phyloP scores from a whole-genome alignment of 768 basidiomycete genomes.

The Brasilioporus rufonigricans region DNA sequence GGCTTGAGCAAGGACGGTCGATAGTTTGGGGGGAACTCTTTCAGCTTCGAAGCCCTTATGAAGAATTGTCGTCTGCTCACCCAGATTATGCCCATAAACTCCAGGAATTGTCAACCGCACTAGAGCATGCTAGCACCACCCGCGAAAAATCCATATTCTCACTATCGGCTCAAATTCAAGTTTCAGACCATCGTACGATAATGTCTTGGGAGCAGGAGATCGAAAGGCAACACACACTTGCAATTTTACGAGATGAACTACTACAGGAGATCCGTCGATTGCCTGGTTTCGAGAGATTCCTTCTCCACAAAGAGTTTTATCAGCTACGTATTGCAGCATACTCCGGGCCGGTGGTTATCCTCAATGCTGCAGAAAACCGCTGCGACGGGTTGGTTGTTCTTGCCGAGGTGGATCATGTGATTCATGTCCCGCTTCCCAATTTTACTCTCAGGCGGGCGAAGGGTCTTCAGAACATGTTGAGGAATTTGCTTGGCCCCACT shows the following conservation, averaged over 20 bases:
- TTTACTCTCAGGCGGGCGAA: not conserved
- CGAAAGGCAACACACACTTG: not conserved
- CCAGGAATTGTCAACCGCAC: not conserved
- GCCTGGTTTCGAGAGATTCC: not conserved
- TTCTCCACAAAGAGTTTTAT: not conserved
- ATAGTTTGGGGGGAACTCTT: not conserved
- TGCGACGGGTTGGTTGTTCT: not conserved
- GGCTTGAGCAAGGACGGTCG: not conserved
- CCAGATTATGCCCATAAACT: not conserved
- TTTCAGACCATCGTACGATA: not conserved
- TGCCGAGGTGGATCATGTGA: not conserved
- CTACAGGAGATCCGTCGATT: not conserved
- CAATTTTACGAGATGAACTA: not conserved
- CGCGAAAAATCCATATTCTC: not conserved
- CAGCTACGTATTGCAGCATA: not conserved
- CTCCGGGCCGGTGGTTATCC: not conserved
- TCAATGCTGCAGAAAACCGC: not conserved
- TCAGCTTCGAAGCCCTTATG: not conserved
- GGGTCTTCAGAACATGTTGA: not conserved
- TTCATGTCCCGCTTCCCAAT: conserved; percentile 2
- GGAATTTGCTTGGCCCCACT: not conserved
- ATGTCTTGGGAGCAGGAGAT: not conserved
- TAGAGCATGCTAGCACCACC: not conserved
- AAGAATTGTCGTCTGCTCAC: not conserved
- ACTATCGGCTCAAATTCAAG: not conserved